Percentiles rank a stretch among this genome's conserved stretches.
Evolutionary conservation across 257 asterid species (phyloP).

Genomic region (Solanum clarkiae): DNA sequence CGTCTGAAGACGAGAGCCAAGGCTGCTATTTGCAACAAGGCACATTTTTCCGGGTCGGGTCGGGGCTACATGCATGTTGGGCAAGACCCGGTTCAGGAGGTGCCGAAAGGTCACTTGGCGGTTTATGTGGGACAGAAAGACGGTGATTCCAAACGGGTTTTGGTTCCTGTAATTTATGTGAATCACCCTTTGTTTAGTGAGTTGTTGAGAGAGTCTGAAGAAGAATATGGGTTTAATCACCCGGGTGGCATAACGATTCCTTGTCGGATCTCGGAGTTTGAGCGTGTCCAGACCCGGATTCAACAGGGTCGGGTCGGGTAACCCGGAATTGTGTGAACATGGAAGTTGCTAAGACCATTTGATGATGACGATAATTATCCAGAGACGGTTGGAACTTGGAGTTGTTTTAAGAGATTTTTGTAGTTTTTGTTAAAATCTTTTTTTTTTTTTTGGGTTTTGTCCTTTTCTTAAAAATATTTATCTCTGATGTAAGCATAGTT

Average conservation of each 20-base stretch:
- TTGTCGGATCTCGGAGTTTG: slow-evolving; percentile 88
- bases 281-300: slow-evolving; percentile 77
- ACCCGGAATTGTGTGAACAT: slow-evolving; percentile 25
- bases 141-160: slow-evolving; percentile 47
- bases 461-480: neutral
- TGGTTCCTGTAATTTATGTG: slow-evolving; percentile 60
- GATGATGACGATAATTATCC: neutral
- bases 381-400: neutral
- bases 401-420: neutral
- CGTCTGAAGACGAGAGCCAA: slow-evolving; percentile 37
- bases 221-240: slow-evolving; percentile 67
- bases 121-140: slow-evolving; percentile 70
- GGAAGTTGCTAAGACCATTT: slow-evolving; percentile 4
- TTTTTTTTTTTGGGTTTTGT: neutral
- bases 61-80: slow-evolving; percentile 38
- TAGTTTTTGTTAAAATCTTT: neutral
- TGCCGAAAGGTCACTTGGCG: slow-evolving; percentile 69
- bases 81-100: slow-evolving; percentile 20
- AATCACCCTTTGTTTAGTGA: slow-evolving; percentile 79
- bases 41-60: slow-evolving; percentile 2
- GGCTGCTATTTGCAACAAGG: slow-evolving; percentile 27
- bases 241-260: slow-evolving; percentile 85
- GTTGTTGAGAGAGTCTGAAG: slow-evolving; percentile 56
- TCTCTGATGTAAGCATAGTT: neutral
- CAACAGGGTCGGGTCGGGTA: slow-evolving; percentile 20